Conservation (phyloP, 129 eudicot species). For the Scalesia atractyloides region DNA sequence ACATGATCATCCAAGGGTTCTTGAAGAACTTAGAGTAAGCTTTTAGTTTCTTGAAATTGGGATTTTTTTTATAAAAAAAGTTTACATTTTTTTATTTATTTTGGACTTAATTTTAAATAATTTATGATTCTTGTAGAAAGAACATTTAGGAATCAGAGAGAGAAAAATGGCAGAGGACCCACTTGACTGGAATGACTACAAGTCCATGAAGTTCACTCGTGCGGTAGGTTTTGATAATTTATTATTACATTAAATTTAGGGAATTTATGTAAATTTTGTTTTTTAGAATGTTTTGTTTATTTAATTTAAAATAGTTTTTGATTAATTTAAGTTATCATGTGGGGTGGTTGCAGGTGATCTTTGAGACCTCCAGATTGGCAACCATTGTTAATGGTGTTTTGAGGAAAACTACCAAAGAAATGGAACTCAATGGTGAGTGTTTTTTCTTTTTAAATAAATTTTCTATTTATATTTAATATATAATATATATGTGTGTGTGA, state of each 20-base stretch:
- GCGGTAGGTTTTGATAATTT: slow-evolving; percentile 66
- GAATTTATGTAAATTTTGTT: slow-evolving; percentile 21
- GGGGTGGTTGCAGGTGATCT: slow-evolving; percentile 68
- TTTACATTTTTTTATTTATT: too few species aligned
- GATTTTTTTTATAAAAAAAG: not conserved
- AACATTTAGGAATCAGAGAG: slow-evolving; percentile 88
- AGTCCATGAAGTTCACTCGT: slow-evolving; percentile 92
- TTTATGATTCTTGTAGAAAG: slow-evolving; percentile 56
- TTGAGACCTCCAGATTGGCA: slow-evolving; percentile 95
- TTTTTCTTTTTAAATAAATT: not conserved
- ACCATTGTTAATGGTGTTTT: slow-evolving; percentile 96
- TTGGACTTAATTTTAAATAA: too few species aligned
- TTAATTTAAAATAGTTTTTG: not conserved
- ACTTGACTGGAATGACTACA: slow-evolving; percentile 81
- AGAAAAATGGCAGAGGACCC: slow-evolving; percentile 81
- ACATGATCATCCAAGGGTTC: slow-evolving; percentile 93
- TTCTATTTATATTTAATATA: not conserved
- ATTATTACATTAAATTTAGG: slow-evolving; percentile 12
- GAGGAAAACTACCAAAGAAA: slow-evolving; percentile 91
- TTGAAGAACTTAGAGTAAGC: slow-evolving; percentile 92
- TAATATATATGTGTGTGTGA: too few species aligned
- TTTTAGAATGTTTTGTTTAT: slow-evolving; percentile 10
- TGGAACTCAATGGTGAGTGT: slow-evolving; percentile 91
- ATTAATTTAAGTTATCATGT: slow-evolving; percentile 24
- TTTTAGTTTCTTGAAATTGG: not conserved